Conservation (phyloP, 768 basidiomycete species). For the Psilocybe cyanescens region DNA sequence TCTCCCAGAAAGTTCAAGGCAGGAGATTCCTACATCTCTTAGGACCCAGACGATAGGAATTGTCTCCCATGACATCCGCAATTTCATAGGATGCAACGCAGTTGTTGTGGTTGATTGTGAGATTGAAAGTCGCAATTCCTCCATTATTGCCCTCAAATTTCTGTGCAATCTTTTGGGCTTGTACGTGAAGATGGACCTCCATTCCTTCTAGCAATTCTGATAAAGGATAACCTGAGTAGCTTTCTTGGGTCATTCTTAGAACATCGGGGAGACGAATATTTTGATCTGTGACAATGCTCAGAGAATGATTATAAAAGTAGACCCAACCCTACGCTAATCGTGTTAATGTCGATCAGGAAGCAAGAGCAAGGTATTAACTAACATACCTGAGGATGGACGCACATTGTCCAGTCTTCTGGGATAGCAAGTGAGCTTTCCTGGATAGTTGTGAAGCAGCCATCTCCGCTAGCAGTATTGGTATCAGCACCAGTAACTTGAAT, state of each 20-base stretch:
- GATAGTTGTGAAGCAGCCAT: conserved; percentile 2
- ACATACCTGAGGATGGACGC: conserved; percentile 43
- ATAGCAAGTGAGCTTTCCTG: conserved; percentile 19
- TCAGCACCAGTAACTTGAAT: not conserved
- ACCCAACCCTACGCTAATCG: conserved; percentile 44
- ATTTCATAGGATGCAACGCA: conserved; percentile 48
- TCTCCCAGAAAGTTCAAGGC: not conserved
- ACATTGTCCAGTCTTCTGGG: conserved; percentile 38
- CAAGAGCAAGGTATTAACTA: not conserved
- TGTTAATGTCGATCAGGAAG: not conserved
- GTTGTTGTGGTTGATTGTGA: conserved; percentile 50
- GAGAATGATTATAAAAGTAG: conserved; percentile 47
- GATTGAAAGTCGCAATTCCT: conserved; percentile 30
- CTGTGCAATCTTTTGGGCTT: conserved; percentile 24
- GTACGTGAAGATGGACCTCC: conserved; percentile 43
- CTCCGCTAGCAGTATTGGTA: not conserved
- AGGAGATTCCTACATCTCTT: conserved; percentile 24
- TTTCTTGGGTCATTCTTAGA: conserved; percentile 31
- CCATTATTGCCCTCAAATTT: conserved; percentile 20
- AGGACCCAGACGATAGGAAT: conserved; percentile 29
- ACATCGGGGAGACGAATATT: conserved; percentile 47
- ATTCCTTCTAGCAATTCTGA: conserved; percentile 39
- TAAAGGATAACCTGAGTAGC: conserved; percentile 30
- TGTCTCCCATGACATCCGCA: conserved; percentile 33
- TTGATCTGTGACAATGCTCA: conserved; percentile 51